Evolutionary conservation across 129 eudicot species (phyloP).

Genomic region (Flaveria ramosissima): DNA sequence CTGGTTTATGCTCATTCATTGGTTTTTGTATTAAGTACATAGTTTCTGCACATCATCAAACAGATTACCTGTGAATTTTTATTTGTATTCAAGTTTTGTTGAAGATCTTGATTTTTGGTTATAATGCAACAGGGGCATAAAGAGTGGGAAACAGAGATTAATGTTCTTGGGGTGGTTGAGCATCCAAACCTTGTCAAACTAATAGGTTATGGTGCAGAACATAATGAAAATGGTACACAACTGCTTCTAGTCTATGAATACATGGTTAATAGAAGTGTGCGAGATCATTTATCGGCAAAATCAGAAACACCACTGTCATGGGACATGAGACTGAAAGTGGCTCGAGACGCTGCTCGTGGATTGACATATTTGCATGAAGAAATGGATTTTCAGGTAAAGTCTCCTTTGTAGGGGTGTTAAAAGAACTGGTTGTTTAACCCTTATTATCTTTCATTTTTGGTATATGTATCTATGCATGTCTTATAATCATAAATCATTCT

Average conservation of each 20-base stretch:
- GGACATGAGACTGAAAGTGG: slow-evolving; percentile 81
- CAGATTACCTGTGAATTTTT: neutral
- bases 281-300: slow-evolving; percentile 61
- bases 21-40: neutral
- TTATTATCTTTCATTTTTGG: too few relatives aligned
- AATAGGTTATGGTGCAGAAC: slow-evolving; percentile 77
- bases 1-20: neutral
- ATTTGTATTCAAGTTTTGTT: neutral
- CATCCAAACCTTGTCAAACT: slow-evolving; percentile 85
- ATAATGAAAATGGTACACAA: slow-evolving; percentile 71
- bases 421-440: too few relatives aligned
- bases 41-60: neutral
- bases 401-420: neutral
- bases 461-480: too few relatives aligned
- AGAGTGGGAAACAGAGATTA: slow-evolving; percentile 87
- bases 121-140: slow-evolving; percentile 62
- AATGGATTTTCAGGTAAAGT: slow-evolving; percentile 60
- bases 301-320: slow-evolving; percentile 62
- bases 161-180: slow-evolving; percentile 72
- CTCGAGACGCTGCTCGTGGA: slow-evolving; percentile 81
- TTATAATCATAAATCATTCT: too few relatives aligned
- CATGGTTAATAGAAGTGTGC: slow-evolving; percentile 78
- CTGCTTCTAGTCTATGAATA: slow-evolving; percentile 72
- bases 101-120: neutral
- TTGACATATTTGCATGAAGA: slow-evolving; percentile 68